Base-by-base conservation (phyloP, 2,329 filamentous ascomycete species). In the Lachnum nothofagi region DNA sequence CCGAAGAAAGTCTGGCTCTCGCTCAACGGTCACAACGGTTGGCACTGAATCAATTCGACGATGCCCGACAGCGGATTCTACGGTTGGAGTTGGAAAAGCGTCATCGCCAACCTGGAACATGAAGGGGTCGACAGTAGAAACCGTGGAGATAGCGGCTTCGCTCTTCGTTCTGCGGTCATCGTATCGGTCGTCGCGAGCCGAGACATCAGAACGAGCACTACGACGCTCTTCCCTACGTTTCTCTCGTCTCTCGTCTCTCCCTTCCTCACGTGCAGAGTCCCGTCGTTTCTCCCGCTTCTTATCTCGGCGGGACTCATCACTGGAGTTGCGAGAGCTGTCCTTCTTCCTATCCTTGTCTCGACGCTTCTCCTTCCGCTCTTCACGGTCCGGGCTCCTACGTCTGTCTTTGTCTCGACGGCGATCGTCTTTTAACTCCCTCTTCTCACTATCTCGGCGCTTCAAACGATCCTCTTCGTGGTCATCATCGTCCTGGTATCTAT, bases 101-200 rank as follows among this genome's bases (percentile, higher is more conserved):
- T 76, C 72, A 51, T 77, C 70, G 35, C 70, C 56, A 52, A 82
- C 75, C 63, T 77, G 78, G 60, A 71, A 83, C 61, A 80, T 72
- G 62, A 83, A 82, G 16, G 79, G 77, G 64, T 83, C 75, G 60
- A 78, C 63, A 42, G 64, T 59, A 12, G 54, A 48, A 16, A 48
- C 52, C 25, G 48, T 50, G 27, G 57, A 56, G 51, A 55, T 60
- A 57, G 44, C 61, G 34, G 50, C 57, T 50, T 58, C 66, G 55
- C 56, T 67, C 59, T 51, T 65, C 37, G 55, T 60, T 41, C 52
- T 44, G 16, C 51, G 44, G 16, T 55, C 54, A 27, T 55, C 52
- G n/a, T 51, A 42, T 9, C 50, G 54, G 31, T 49, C 42, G 16
- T 56, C 54, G 24, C 48, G 48, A 47, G 34, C 38, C 27, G 46